Conservation (phyloP, 768 basidiomycete species). For the Kwoniella dejecticola region DNA sequence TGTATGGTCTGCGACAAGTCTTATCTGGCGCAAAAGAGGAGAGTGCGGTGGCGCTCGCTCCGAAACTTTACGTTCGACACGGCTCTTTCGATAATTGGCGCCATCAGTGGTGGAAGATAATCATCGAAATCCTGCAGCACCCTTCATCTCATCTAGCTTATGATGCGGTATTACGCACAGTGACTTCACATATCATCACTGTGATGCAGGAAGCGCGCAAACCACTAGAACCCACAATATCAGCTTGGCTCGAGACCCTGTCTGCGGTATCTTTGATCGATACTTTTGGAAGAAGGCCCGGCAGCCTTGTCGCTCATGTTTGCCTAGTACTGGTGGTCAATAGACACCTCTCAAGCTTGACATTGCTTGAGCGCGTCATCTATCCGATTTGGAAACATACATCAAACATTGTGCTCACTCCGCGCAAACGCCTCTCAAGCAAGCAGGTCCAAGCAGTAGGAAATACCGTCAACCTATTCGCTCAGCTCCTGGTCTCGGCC, state of each 20-base stretch:
- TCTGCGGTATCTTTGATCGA: slow-evolving; percentile 9
- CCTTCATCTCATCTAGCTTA: slow-evolving; percentile 4
- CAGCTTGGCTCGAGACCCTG: slow-evolving; percentile 31
- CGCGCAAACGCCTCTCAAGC: slow-evolving; percentile 17
- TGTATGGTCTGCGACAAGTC: slow-evolving; percentile 13
- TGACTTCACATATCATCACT: slow-evolving; percentile 20
- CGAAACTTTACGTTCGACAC: slow-evolving; percentile 29
- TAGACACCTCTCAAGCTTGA: slow-evolving; percentile 27
- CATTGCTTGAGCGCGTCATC: slow-evolving; percentile 23
- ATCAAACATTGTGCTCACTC: slow-evolving; percentile 14
- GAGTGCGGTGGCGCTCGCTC: slow-evolving; percentile 3
- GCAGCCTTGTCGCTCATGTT: slow-evolving; percentile 5
- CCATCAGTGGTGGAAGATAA: slow-evolving; percentile 25
- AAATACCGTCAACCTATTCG: slow-evolving; percentile 27
- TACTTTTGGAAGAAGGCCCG: slow-evolving; percentile 9
- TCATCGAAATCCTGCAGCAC: slow-evolving; percentile 18
- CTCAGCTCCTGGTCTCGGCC: slow-evolving; percentile 35
- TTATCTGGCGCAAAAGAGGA: slow-evolving; percentile 10
- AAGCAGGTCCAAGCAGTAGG: slow-evolving; percentile 27
- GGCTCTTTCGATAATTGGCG: slow-evolving; percentile 32
- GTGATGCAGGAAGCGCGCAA: slow-evolving; percentile 8
- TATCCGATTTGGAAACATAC: slow-evolving; percentile 38
- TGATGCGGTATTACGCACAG: slow-evolving; percentile 3
- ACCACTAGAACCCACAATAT: slow-evolving; percentile 18
- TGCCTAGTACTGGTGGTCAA: slow-evolving; percentile 31